A percentile compares a stretch with the other conserved stretches of the same genome.
Conservation (phyloP, 148 eudicot genomes). For the Cornus suecica region DNA sequence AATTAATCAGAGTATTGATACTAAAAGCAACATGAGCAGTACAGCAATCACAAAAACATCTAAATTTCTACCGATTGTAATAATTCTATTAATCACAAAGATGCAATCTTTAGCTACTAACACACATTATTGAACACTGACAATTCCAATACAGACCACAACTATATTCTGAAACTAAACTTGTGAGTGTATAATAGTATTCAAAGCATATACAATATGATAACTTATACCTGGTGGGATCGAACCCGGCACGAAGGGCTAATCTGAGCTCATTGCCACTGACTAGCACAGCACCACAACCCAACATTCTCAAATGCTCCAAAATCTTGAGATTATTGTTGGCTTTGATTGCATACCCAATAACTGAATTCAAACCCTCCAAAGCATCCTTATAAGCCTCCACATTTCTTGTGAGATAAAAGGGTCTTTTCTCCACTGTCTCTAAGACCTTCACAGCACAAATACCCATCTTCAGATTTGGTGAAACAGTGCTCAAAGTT, state of each 20-base stretch:
- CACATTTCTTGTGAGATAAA: conserved; percentile 77
- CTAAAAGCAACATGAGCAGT: neutral
- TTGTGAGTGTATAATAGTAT: neutral
- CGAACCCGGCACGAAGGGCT: conserved; percentile 81
- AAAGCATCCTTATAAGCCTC: conserved; percentile 83
- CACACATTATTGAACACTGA: neutral
- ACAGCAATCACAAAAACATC: neutral
- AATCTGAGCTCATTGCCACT: conserved; percentile 93
- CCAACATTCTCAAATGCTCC: conserved; percentile 83
- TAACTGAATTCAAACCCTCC: conserved; percentile 68
- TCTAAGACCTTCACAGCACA: conserved; percentile 82
- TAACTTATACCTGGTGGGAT: conserved; percentile 56
- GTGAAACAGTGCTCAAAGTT: conserved; percentile 50
- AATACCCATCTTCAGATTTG: conserved; percentile 70
- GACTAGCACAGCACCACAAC: conserved; percentile 92
- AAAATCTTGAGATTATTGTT: conserved; percentile 92
- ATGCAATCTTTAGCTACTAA: neutral
- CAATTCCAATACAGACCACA: neutral
- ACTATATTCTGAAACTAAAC: neutral
- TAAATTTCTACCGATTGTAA: neutral
- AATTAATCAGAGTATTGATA: neutral
- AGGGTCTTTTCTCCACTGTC: conserved; percentile 74
- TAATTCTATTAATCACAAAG: neutral
- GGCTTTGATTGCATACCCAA: conserved; percentile 96
- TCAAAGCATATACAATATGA: neutral